Percentiles rank a stretch among this genome's conserved stretches.
phyloP scores from a whole-genome alignment of 306 rosid genomes.

The Cucurbita argyrosperma region DNA sequence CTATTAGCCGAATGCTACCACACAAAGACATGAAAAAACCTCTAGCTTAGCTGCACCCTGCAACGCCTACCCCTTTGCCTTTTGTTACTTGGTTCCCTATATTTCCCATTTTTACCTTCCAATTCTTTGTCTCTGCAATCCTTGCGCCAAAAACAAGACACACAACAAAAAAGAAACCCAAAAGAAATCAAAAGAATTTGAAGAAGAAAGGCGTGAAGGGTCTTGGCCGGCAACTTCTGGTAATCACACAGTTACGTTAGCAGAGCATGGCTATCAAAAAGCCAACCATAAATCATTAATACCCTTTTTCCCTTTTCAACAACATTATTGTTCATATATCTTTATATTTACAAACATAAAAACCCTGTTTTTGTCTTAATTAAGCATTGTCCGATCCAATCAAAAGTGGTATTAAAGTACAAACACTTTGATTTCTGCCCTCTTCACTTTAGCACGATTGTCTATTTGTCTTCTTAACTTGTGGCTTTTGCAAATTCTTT shows the following conservation, averaged over 20 bases:
- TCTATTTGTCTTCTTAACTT: background rate
- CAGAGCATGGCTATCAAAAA: constrained; percentile 27
- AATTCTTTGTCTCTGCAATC: background rate
- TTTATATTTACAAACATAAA: background rate
- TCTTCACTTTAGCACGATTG: background rate
- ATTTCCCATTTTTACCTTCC: background rate
- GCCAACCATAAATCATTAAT: constrained; percentile 12
- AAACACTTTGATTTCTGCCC: background rate
- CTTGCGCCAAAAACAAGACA: background rate
- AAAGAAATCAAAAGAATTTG: background rate
- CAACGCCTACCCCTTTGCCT: too few species aligned
- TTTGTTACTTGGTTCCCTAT: too few species aligned
- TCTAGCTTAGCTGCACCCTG: background rate
- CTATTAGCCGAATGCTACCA: background rate
- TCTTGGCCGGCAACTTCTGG: constrained; percentile 9
- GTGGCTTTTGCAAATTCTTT: background rate
- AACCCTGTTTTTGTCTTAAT: constrained; percentile 4
- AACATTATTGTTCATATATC: background rate
- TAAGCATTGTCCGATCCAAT: background rate
- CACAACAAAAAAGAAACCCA: background rate
- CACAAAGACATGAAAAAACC: background rate
- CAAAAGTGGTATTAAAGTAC: background rate
- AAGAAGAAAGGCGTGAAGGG: background rate
- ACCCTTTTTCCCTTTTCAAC: background rate
- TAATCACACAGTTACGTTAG: background rate